Evolutionary conservation across 192 early-diverging fungal species (phyloP).

Genomic region (Backusella psychrophila): DNA sequence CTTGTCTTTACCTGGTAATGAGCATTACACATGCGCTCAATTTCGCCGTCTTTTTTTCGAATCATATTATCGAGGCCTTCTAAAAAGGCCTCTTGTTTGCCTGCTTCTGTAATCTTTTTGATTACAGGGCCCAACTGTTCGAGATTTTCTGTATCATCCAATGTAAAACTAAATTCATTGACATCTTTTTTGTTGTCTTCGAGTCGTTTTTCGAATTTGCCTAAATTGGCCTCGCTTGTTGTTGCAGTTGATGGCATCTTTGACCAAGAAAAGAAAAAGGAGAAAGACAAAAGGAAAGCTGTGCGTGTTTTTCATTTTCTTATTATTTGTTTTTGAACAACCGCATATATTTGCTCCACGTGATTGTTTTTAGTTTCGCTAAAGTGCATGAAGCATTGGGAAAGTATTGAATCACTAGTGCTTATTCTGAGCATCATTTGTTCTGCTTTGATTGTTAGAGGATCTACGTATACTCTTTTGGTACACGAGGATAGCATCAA

Average conservation of each 20-base stretch:
- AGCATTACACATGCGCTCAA: constrained; percentile 94
- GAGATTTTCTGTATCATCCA: constrained; percentile 63
- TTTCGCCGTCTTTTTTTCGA: constrained; percentile 89
- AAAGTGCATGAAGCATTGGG: too few species aligned
- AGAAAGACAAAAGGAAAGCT: not conserved
- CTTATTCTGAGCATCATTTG: too few species aligned
- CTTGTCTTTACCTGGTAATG: constrained; percentile 78
- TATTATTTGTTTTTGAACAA: not conserved
- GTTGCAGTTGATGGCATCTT: not conserved
- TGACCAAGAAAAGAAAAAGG: not conserved
- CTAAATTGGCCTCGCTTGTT: not conserved
- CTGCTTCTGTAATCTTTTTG: constrained; percentile 84
- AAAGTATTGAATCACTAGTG: too few species aligned
- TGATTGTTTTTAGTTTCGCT: not conserved
- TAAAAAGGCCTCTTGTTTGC: constrained; percentile 83
- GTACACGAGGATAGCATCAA: too few species aligned
- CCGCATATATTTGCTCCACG: not conserved
- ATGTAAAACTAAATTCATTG: not conserved
- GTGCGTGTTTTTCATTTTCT: not conserved
- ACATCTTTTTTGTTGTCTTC: not conserved
- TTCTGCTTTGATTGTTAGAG: too few species aligned
- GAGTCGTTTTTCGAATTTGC: not conserved
- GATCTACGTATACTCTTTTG: too few species aligned
- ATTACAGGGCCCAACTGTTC: constrained; percentile 86
- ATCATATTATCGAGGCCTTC: constrained; percentile 84